These are phyloP conservation scores for Coemansia umbellata DNA, from an alignment of 192 early-diverging fungal species.

Conservation along the genomic window DNA sequence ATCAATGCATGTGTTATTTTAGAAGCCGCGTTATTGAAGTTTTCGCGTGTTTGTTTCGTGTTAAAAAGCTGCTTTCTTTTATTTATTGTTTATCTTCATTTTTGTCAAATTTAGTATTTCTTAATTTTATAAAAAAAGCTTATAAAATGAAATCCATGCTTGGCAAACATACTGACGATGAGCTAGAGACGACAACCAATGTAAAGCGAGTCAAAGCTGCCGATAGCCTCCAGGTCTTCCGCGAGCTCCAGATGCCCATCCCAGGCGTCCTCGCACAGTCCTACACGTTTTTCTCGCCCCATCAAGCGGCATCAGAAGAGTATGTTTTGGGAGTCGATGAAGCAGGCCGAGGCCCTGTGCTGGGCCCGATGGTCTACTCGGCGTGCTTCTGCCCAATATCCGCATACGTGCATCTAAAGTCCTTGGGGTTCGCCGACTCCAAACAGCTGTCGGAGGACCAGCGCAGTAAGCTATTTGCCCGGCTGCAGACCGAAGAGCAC, in stretches of 20 bases:
- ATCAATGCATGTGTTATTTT: too few relatives aligned
- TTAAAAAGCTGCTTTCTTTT: too few relatives aligned
- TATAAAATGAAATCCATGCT: too few relatives aligned
- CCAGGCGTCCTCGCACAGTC: slow-evolving; percentile 20
- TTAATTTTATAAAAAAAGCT: too few relatives aligned
- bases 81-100: too few relatives aligned
- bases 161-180: too few relatives aligned
- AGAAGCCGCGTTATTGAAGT: too few relatives aligned
- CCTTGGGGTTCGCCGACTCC: slow-evolving; percentile 90
- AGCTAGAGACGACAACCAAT: too few relatives aligned
- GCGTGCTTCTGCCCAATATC: slow-evolving; percentile 73
- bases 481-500: slow-evolving; percentile 57
- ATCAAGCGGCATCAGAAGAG: slow-evolving; percentile 1
- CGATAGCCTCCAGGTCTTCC: slow-evolving; percentile 1
- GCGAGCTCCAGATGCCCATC: slow-evolving; percentile 21
- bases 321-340: slow-evolving; percentile 93
- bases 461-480: slow-evolving; percentile 66
- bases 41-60: too few relatives aligned
- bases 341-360: slow-evolving; percentile 93
- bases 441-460: slow-evolving; percentile 80
- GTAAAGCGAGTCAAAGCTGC: too few relatives aligned
- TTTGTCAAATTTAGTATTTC: too few relatives aligned
- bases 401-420: slow-evolving; percentile 60
- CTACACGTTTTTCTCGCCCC: slow-evolving; percentile 38
- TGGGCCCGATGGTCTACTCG: slow-evolving; percentile 97